phyloP scores from a whole-genome alignment of 768 basidiomycete species.

The Russula emetica region DNA sequence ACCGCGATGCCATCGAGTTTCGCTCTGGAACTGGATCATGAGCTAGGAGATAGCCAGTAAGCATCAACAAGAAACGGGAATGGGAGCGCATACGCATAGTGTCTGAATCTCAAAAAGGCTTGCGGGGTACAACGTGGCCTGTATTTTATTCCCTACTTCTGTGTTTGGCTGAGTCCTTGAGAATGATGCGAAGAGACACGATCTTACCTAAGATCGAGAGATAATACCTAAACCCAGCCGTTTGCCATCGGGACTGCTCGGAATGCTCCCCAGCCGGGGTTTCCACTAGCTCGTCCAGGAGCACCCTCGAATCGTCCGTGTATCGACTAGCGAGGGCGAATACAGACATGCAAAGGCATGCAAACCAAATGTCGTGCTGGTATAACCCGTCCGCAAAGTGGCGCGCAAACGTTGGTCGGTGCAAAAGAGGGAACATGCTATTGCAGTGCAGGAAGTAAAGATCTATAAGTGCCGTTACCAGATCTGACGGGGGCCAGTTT shows the following conservation, averaged over 20 bases:
- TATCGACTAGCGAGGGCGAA: conserved; percentile 34
- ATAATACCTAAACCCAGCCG: conserved; percentile 60
- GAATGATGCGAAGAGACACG: conserved; percentile 9
- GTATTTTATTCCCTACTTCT: conserved; percentile 51
- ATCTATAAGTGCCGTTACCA: conserved; percentile 54
- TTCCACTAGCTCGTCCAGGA: conserved; percentile 32
- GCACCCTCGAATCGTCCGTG: conserved; percentile 32
- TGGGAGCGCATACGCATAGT: conserved; percentile 39
- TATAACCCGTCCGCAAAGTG: conserved; percentile 55
- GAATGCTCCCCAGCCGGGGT: conserved; percentile 28
- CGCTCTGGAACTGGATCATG: conserved; percentile 45
- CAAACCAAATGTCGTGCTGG: conserved; percentile 40
- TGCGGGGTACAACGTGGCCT: conserved; percentile 52
- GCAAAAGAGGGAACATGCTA: conserved; percentile 59
- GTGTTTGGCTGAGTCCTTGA: conserved; percentile 13
- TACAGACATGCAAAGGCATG: conserved; percentile 32
- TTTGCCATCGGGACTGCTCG: conserved; percentile 44
- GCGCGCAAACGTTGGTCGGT: conserved; percentile 62
- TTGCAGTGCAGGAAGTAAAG: conserved; percentile 66
- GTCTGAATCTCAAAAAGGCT: conserved; percentile 62
- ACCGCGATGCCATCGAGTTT: conserved; percentile 41
- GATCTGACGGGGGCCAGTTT: conserved; percentile 60
- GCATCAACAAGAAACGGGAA: conserved; percentile 22
- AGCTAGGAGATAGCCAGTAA: conserved; percentile 36
- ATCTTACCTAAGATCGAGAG: conserved; percentile 48